phyloP scores from a whole-genome alignment of 768 basidiomycete genomes.

The Termitomyces sp. region DNA sequence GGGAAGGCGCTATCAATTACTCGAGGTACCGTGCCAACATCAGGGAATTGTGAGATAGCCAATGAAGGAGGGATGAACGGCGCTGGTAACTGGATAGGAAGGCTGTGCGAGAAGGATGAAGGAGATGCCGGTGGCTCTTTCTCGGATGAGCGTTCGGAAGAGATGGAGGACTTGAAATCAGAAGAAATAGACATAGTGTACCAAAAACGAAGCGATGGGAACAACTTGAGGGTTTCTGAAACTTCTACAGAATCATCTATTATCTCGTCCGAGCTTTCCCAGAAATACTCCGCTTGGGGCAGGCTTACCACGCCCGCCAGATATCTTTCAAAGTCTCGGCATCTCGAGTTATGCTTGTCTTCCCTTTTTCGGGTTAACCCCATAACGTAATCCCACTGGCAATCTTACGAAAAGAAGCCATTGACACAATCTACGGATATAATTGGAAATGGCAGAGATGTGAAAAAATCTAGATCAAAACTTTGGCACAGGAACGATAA shows the following conservation, averaged over 20 bases:
- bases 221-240: background rate
- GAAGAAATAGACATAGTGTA: background rate
- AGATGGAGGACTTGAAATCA: background rate
- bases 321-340: background rate
- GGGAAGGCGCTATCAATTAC: background rate
- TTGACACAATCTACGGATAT: background rate
- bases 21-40: background rate
- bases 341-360: background rate
- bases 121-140: background rate
- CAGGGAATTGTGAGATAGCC: background rate
- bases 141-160: background rate
- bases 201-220: background rate
- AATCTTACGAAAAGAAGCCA: background rate
- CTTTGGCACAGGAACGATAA: slow-evolving; percentile 22
- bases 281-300: background rate
- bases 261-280: background rate
- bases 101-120: background rate
- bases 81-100: background rate
- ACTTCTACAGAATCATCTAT: background rate
- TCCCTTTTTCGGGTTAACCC: background rate
- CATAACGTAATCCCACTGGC: background rate
- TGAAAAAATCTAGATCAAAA: slow-evolving; percentile 4
- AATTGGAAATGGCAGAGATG: background rate
- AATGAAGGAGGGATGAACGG: slow-evolving; percentile 7
- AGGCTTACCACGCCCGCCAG: background rate